Conservation (phyloP, 2,329 filamentous ascomycete genomes). For the Cladosporium sp. region DNA sequence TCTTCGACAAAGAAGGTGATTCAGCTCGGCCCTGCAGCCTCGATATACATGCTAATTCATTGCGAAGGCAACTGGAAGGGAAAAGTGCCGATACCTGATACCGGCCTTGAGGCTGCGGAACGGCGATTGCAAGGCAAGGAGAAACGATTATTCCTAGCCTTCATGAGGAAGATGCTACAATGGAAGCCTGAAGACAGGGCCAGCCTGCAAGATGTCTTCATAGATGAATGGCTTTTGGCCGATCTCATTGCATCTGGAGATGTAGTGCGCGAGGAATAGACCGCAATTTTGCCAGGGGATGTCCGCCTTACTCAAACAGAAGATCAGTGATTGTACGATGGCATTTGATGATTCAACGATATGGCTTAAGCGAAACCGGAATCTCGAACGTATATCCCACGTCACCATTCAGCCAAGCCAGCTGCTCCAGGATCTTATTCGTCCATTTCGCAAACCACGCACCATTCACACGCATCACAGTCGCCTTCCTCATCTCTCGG, state of each 20-base stretch:
- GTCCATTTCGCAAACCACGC: slow-evolving; percentile 9
- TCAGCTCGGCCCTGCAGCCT: slow-evolving; percentile 15
- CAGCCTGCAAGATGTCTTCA: slow-evolving; percentile 20
- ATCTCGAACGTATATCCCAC: not conserved
- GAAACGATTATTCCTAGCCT: slow-evolving; percentile 28
- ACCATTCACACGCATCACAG: not conserved
- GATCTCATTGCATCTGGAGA: slow-evolving; percentile 22
- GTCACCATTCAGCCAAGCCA: not conserved
- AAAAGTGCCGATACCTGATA: slow-evolving; percentile 13
- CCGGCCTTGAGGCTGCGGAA: slow-evolving; percentile 18
- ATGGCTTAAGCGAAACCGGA: not conserved
- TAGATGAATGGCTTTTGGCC: slow-evolving; percentile 23
- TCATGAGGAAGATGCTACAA: slow-evolving; percentile 33
- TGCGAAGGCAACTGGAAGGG: slow-evolving; percentile 22
- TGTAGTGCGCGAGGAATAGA: not conserved
- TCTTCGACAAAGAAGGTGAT: slow-evolving; percentile 22
- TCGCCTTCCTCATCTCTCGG: not conserved
- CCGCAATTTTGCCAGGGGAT: too few species aligned
- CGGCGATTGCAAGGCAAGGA: slow-evolving; percentile 21
- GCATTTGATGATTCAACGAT: not conserved
- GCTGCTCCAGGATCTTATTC: slow-evolving; percentile 3
- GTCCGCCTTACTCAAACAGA: too few species aligned
- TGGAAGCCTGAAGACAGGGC: slow-evolving; percentile 33
- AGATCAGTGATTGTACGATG: too few species aligned
- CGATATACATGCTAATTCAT: slow-evolving; percentile 13